These are phyloP conservation scores for Anethum foeniculum DNA, from an alignment of 140 eudicot genomes.

Conservation along the genomic window DNA sequence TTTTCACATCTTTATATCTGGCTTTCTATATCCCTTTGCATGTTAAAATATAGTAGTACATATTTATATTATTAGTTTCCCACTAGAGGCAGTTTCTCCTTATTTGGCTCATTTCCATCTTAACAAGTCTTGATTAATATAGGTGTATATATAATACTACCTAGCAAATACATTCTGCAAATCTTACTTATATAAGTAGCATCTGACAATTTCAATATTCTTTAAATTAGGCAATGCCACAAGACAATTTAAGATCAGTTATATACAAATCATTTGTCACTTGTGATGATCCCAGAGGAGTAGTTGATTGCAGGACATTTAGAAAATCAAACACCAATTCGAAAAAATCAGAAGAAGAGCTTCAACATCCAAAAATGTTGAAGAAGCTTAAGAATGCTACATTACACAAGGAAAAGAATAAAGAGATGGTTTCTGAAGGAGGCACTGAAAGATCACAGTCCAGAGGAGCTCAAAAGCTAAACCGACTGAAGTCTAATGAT, in stretches of 20 bases:
- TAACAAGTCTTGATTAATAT: not conserved
- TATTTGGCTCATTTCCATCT: slow-evolving; percentile 20
- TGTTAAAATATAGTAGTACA: too few relatives aligned
- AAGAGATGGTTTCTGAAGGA: slow-evolving; percentile 25
- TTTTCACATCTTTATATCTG: not conserved
- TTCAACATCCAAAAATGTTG: slow-evolving; percentile 18
- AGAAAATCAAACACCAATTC: slow-evolving; percentile 36
- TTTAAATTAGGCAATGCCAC: slow-evolving; percentile 69
- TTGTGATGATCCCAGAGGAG: slow-evolving; percentile 95
- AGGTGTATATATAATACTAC: slow-evolving; percentile 9
- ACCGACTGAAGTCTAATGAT: slow-evolving; percentile 43
- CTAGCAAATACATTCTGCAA: slow-evolving; percentile 14
- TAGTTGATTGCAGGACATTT: slow-evolving; percentile 44
- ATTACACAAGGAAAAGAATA: slow-evolving; percentile 22
- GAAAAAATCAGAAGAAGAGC: slow-evolving; percentile 27
- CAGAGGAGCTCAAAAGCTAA: slow-evolving; percentile 59
- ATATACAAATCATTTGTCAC: slow-evolving; percentile 82
- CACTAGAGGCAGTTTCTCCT: slow-evolving; percentile 30
- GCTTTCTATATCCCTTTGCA: too few relatives aligned
- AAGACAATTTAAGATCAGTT: slow-evolving; percentile 62
- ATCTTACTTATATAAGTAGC: slow-evolving; percentile 7
- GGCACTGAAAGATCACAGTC: slow-evolving; percentile 22
- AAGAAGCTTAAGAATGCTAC: slow-evolving; percentile 19
- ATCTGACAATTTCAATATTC: slow-evolving; percentile 38
- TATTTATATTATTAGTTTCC: slow-evolving; percentile 12